Base-by-base conservation (phyloP, 306 rosid species). In the Geum urbanum region DNA sequence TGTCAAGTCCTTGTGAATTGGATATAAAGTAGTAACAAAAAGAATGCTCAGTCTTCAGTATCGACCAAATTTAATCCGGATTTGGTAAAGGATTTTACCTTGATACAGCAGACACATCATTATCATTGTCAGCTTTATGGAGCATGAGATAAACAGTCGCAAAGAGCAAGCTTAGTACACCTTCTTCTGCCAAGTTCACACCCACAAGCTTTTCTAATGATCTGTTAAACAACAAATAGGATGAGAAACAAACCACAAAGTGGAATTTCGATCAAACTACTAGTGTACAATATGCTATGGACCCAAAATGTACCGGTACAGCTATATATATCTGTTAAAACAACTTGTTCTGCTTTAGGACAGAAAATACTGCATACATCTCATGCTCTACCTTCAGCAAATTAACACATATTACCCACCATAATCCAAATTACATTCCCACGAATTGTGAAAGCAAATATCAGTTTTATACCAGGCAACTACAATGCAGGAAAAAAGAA, bases 191-290 rank as follows among this genome's bases (percentile, higher is more conserved):
- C 3, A 86, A 86, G 85, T 85, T 81, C 73, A 90, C 94, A 69
- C 78, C 90, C 70, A 80, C 98, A 85, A 92, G 98, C 94, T 82
- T 90, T 83, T 88, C 96, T 86, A 92, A 84, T 76, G 94, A 90
- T 81, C 98, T 92, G 98, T 79, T 74, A 81, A 86, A 80, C 73
- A 77, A 73, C 73, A 81, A 80, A 75, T 80, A 84, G 81, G 75
- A 82, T 83, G 81, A 77, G 80, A 77, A 85, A 81, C 82, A 73
- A 72, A 55, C 15, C 37, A 22, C 60, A 9, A 54, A 9, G 0
- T 54, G 59, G 18, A 54, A 54, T 54, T 16, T n/a, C 22, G 19
- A 52, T 52, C 57, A 52, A 18, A 11, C n/a, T 5, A 22, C 37
- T 56, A 27, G 41, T 24, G 18, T 13, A 22, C 40, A 56, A 11